Base-by-base conservation (phyloP, 805 yeast species). In the Nakazawaea populi region DNA sequence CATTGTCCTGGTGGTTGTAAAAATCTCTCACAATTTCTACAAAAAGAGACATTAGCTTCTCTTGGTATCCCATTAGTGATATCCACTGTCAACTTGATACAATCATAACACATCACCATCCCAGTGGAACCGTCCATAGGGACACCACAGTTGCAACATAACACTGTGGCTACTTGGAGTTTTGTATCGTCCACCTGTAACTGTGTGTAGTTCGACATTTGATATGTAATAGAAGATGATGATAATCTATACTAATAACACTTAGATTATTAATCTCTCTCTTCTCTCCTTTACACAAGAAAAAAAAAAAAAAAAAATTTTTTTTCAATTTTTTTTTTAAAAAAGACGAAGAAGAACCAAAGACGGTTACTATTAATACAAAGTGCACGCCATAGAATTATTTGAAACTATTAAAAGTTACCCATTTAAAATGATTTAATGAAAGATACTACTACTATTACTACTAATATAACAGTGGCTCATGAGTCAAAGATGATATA, bases 121-220 rank as follows among this genome's bases (percentile, higher is more conserved):
- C 97, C 96, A 29, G 82, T 72, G 28, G 97, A 89, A 42, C 98
- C 98, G 65, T 94, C 98, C 80, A 94, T 89, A 42, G 98, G 97
- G 51, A 87, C 89, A 71, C 98, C 98, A 85, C 99, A 94, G 85
- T 89, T 89, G 71, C 96, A 90, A 76, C 99, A 94, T 52, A 94
- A 80, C 54, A 94, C 94, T 1, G 98, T 94, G 35, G 97, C 95
- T 18, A 74, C 77, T 66, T 65, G 56, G 64, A 70, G 52, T 12
- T 58, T 61, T 39, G 63, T 63, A 30, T 62, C 71, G 42, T 70
- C 72, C 28, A 63, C 63, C 28, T 61, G 58, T 38, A 76, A 63
- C 52, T 72, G 76, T 10, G 79, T 72, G 57, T 76, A 76, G 55
- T 74, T 72, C 5, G 80, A 75, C 80, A 75, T 76, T 18, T 18